phyloP scores from a whole-genome alignment of 2,329 filamentous ascomycete genomes.

The Zelopaecilomyces penicillatus region DNA sequence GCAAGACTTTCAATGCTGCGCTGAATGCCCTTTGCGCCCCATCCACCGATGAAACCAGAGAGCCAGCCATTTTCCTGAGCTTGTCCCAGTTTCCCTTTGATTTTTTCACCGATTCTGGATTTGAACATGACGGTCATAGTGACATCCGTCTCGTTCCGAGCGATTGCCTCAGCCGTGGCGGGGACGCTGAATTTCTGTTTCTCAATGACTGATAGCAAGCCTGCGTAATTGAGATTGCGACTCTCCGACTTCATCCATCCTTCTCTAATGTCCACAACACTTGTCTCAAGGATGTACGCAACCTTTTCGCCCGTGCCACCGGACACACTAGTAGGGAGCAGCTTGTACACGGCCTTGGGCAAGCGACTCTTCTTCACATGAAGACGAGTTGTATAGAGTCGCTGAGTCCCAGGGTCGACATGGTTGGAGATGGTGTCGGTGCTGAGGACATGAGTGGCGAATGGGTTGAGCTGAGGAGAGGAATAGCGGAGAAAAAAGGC shows the following conservation, averaged over 20 bases:
- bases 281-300: constrained; percentile 73
- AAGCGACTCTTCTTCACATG: constrained; percentile 77
- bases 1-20: constrained; percentile 72
- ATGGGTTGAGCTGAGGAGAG: constrained; percentile 61
- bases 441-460: constrained; percentile 72
- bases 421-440: constrained; percentile 72
- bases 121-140: constrained; percentile 66
- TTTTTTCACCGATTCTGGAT: constrained; percentile 62
- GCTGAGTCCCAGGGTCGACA: constrained; percentile 65
- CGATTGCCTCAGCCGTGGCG: constrained; percentile 16
- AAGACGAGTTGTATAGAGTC: constrained; percentile 68
- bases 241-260: constrained; percentile 80
- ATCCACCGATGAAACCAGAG: constrained; percentile 44
- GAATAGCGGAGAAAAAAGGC: constrained; percentile 87
- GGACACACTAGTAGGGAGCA: constrained; percentile 62
- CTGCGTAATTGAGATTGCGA: constrained; percentile 73
- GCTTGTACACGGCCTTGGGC: constrained; percentile 64
- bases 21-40: constrained; percentile 65
- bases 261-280: constrained; percentile 67
- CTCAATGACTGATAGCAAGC: constrained; percentile 71
- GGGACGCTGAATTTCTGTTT: constrained; percentile 57
- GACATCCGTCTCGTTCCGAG: constrained; percentile 50
- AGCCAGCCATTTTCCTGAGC: constrained; percentile 41
- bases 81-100: constrained; percentile 46
- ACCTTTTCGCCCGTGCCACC: constrained; percentile 59